Percentiles rank a stretch among this genome's conserved stretches.
phyloP scores from a whole-genome alignment of 805 yeast genomes.

The Pichia gijzeniarum region DNA sequence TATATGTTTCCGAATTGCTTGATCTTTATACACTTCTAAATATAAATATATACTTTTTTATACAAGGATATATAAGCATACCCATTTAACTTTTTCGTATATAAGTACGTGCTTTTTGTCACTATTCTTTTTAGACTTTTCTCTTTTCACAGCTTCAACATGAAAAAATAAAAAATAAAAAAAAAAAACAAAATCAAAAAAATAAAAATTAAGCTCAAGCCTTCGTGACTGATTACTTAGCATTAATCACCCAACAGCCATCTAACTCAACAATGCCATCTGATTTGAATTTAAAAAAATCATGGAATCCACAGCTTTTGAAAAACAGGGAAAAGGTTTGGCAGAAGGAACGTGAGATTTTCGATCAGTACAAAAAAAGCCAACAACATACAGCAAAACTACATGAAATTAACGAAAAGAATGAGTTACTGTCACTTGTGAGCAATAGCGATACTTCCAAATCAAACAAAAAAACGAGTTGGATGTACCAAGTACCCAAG shows the following conservation, averaged over 20 bases:
- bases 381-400: slow-evolving; percentile 60
- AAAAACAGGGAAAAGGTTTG: slow-evolving; percentile 83
- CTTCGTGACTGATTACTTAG: too few relatives aligned
- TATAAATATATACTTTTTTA: too few relatives aligned
- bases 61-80: too few relatives aligned
- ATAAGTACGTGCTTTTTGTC: too few relatives aligned
- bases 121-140: too few relatives aligned
- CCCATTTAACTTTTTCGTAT: too few relatives aligned
- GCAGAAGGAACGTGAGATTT: slow-evolving; percentile 70
- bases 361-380: slow-evolving; percentile 61
- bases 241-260: too few relatives aligned
- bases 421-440: slow-evolving; percentile 37
- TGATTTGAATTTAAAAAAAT: slow-evolving; percentile 83
- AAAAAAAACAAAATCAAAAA: background rate
- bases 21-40: too few relatives aligned
- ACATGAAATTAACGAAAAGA: slow-evolving; percentile 51
- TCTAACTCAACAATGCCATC: slow-evolving; percentile 44
- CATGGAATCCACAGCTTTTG: slow-evolving; percentile 91
- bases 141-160: too few relatives aligned
- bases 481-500: slow-evolving; percentile 75
- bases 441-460: slow-evolving; percentile 19
- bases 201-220: too few relatives aligned
- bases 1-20: too few relatives aligned
- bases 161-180: too few relatives aligned
- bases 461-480: slow-evolving; percentile 46